Evolutionary conservation across 1,284 basidiomycete species (phyloP), one percentile per base, ranked within the genome.

Genomic region (Microbotryomycetes sp.): DNA sequence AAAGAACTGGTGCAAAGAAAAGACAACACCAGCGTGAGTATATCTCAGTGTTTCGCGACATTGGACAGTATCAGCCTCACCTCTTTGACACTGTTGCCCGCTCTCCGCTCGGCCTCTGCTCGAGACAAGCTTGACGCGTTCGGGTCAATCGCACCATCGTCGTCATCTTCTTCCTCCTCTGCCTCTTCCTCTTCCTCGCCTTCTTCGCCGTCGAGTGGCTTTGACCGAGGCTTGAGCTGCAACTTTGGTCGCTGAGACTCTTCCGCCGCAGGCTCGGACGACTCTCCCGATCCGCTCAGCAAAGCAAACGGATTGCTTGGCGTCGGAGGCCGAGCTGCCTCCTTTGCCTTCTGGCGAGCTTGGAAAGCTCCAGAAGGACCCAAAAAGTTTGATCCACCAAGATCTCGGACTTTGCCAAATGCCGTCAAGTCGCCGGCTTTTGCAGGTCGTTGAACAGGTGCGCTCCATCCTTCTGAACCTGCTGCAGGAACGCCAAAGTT

Each of bases 361-460:
- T 59, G 62, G 55, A 71, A 70, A 23, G 67, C 70, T 23, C 63
- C 61, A 18, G 62, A 61, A 21, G 66, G 62, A 11, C 62, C 68
- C 29, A 71, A 56, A 26, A 62, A 52, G 54, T 65, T 53, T 23
- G 45, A 27, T 46, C 28, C 62, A 9, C 30, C 24, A 5, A 52
- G 53, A 6, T 65, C 66, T 48, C 71, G 69, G 73, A 91, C 86
- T 78, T 92, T 88, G 71, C 92, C 88, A 75, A 97, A 89, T 72
- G 87, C 83, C 31, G 88, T 87, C 56, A 94, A 80, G 74, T 93
- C 90, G 28, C 89, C 88, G 62, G 85, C 90, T 74, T 91, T 90
- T 64, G 85, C 78, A 55, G 83, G 83, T 62, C 77, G 77, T 30
- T 77, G 75, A 31, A 54, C 50, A 18, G 83, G 82, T 63, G 85